Percentiles rank a stretch among this genome's conserved stretches.
Evolutionary conservation across 768 basidiomycete genomes (phyloP).

Genomic region (Mycena metata): DNA sequence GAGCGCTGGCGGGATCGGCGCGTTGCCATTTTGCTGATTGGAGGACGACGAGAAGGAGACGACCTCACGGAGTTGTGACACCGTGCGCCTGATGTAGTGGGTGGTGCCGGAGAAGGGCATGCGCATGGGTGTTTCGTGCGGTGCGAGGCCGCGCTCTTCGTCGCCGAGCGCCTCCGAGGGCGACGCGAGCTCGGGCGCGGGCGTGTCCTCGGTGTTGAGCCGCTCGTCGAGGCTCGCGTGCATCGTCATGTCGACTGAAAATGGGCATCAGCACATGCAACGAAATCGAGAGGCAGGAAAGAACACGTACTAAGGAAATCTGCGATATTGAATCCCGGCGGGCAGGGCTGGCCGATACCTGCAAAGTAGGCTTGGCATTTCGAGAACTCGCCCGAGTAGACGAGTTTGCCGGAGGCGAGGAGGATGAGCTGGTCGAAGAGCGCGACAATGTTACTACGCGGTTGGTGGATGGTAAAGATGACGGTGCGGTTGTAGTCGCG

Average conservation of each 20-base stretch:
- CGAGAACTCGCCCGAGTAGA: constrained; percentile 85
- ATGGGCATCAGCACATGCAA: not conserved
- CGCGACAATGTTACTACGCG: constrained; percentile 96
- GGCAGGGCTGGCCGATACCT: constrained; percentile 85
- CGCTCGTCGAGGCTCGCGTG: constrained; percentile 59
- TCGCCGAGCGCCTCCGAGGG: constrained; percentile 64
- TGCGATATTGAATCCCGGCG: constrained; percentile 95
- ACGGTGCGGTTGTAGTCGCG: constrained; percentile 93
- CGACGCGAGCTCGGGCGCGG: constrained; percentile 57
- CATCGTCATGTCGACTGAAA: constrained; percentile 79
- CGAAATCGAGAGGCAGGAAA: not conserved
- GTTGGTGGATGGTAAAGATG: constrained; percentile 98
- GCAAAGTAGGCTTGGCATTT: constrained; percentile 88
- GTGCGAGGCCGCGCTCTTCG: constrained; percentile 75
- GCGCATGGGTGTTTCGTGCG: constrained; percentile 61
- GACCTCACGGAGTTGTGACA: constrained; percentile 78
- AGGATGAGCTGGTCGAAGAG: constrained; percentile 94
- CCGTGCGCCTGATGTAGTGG: constrained; percentile 75
- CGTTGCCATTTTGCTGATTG: constrained; percentile 38
- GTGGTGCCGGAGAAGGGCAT: constrained; percentile 59
- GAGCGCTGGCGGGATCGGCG: constrained; percentile 69
- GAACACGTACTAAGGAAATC: constrained; percentile 88
- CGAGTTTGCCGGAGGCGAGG: constrained; percentile 84
- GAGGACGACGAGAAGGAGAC: constrained; percentile 55
- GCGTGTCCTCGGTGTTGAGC: constrained; percentile 52